Base-by-base conservation (phyloP, 2,329 filamentous ascomycete species). In the Neopestalotiopsis sp. region DNA sequence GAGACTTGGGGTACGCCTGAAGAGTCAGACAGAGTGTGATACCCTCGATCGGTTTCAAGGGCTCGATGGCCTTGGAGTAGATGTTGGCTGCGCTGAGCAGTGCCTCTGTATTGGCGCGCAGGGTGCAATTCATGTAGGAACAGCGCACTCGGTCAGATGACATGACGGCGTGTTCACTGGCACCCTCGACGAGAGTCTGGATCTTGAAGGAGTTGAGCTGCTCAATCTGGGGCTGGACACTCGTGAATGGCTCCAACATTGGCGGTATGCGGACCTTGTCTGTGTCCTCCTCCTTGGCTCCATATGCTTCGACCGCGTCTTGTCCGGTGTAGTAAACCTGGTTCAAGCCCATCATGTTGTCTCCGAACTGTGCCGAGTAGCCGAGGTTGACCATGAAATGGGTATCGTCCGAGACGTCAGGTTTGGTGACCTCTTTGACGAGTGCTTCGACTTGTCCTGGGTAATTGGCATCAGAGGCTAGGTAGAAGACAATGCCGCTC, bases 341-440 rank as follows among this genome's bases (percentile, higher is more conserved):
- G 10, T 59, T 59, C 5, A 59, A 12, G 14, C 57, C 24, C 57
- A 59, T 59, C 24, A 59, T 34, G 24, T 17, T n/a, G 28, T 34
- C 59, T 0, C 24, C 57, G 28, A 59, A 59, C 5, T 38, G 20
- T 4, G 28, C 28, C 24, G n/a, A 30, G n/a, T 64, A 68, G 10
- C 66, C 66, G 4, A 34, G 13, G 32, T 59, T 34, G 24, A 68
- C 38, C 66, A 68, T 68, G 59, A 68, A 24, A 14, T 68, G 66
- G 10, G 66, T 68, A 12, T 64, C 45, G 12, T 34, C 17, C 12
- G 38, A 63, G 12, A 59, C 66, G 5, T 64, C 13, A 0, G 66
- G 59, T 7, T 68, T 34, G 4, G 42, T 63, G 3, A 68, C 58
- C 45, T 68, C 66, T 2, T 49, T 64, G 58, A 68, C 66, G 13